These are phyloP conservation scores for Lithospermum erythrorhizon DNA, from an alignment of 257 asterid species.

Conservation along the genomic window DNA sequence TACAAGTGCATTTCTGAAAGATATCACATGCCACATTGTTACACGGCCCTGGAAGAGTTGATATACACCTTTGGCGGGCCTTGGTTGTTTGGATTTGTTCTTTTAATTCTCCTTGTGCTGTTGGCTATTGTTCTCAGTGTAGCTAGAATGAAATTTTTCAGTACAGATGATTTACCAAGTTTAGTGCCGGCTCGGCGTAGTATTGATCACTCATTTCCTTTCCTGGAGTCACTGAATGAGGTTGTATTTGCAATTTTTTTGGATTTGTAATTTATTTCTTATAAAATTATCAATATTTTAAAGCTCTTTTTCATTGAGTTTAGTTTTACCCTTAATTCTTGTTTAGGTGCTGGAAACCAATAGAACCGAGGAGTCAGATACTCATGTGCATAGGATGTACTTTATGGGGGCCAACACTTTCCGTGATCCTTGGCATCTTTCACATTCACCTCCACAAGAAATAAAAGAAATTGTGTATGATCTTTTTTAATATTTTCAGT, in stretches of 20 bases:
- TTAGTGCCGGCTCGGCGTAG: constrained; percentile 51
- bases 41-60: constrained; percentile 79
- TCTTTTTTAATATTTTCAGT: constrained; percentile 4
- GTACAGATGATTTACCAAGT: constrained; percentile 66
- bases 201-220: constrained; percentile 80
- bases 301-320: neutral
- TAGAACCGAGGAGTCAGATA: constrained; percentile 69
- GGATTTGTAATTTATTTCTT: neutral
- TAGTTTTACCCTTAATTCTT: constrained; percentile 5
- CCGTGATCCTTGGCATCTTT: constrained; percentile 82
- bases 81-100: constrained; percentile 71
- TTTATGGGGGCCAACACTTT: constrained; percentile 76
- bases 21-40: constrained; percentile 78
- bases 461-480: constrained; percentile 75
- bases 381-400: constrained; percentile 84
- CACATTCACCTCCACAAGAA: constrained; percentile 85
- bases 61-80: constrained; percentile 89
- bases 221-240: constrained; percentile 85
- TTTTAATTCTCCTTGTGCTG: constrained; percentile 57
- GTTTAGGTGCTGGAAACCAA: constrained; percentile 75
- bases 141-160: constrained; percentile 76
- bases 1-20: constrained; percentile 81
- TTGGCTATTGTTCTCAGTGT: constrained; percentile 79
- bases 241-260: constrained; percentile 16
- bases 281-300: neutral